Evolutionary conservation across 2,329 filamentous ascomycete genomes (phyloP), one percentile per base, ranked within the genome.

Genomic region (Pseudonectria foliicola): DNA sequence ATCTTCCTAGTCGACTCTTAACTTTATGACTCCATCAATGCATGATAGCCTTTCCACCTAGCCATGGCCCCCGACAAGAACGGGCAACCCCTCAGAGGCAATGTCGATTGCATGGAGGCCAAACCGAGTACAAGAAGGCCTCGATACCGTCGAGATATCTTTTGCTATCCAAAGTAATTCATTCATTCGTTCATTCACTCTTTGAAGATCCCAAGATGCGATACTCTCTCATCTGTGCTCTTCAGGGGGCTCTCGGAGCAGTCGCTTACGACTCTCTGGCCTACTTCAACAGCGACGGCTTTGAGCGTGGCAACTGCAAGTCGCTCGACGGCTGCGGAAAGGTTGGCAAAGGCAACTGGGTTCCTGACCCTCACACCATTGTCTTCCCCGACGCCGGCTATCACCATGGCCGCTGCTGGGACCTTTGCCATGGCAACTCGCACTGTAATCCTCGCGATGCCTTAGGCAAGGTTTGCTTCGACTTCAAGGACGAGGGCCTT

Each of bases 401-500:
- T 33, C 46, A 48, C 12, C 40, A 37, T 10, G 43, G 45, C 10
- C 33, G 43, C n/a, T 45, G 33, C 18, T 53, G 50, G 50, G 46
- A 50, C 24, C 46, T 53, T 27, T 53, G 50, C 29, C 21, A 42
- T 13, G 46, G 36, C 28, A 34, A 36, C 8, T 30, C 38, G 31
- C 36, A 49, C 31, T 53, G 50, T 26, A 36, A 39, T 12, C 48
- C 46, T 16, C 37, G 46, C 12, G 43, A 53, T 23, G 45, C 50
- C 4, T 16, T 46, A 16, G 40, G 41, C 29, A 44, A 50, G 35
- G 50, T 51, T 16, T 42, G 28, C 34, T 53, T 52, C 34, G 45
- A 46, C 29, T 53, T 53, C 37, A 38, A 52, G 29, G 48, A 53
- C 13, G 48, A 53, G 5, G 45, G 36, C 13, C 36, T 53, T 3